Conservation (phyloP, 1,139 yeast genomes). For the Scheffersomyces segobiensis region DNA sequence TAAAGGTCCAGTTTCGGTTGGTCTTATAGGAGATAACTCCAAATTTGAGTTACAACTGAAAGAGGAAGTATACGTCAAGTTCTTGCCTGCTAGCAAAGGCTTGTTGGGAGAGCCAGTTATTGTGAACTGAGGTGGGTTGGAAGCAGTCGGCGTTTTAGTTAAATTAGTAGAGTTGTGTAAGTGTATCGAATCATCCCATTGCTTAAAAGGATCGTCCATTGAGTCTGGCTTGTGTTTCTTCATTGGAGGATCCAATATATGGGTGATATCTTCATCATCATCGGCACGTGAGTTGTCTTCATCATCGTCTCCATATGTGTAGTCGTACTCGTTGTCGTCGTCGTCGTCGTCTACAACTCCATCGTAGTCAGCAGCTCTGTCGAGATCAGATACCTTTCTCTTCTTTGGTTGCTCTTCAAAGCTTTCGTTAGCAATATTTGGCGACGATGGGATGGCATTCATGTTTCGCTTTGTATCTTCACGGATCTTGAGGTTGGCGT, state of each 20-base stretch:
- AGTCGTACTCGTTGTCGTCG: constrained; percentile 5
- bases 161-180: constrained; percentile 1
- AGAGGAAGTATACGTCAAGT: constrained; percentile 54
- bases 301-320: constrained; percentile 7
- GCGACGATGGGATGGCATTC: constrained; percentile 37
- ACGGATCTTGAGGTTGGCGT: constrained; percentile 8
- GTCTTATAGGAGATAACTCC: constrained; percentile 60
- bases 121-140: constrained; percentile 27
- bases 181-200: constrained; percentile 5
- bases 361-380: constrained; percentile 9
- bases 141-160: constrained; percentile 13
- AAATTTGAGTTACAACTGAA: constrained; percentile 65
- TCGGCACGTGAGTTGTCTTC: constrained; percentile 3
- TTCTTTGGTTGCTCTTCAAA: constrained; percentile 2
- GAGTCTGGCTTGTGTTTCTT: constrained; percentile 15
- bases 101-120: constrained; percentile 39
- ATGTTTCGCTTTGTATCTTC: constrained; percentile 19
- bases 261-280: constrained; percentile 7
- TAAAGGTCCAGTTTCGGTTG: constrained; percentile 62
- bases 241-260: constrained; percentile 12
- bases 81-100: constrained; percentile 45
- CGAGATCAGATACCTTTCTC: constrained; percentile 4
- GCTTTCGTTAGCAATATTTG: constrained; percentile 19
- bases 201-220: constrained; percentile 14
- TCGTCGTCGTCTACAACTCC: constrained; percentile 5